A percentile compares a stretch with the other conserved stretches of the same genome.
Evolutionary conservation across 2,329 filamentous ascomycete species (phyloP).

Genomic region (Penicillium polonicum): DNA sequence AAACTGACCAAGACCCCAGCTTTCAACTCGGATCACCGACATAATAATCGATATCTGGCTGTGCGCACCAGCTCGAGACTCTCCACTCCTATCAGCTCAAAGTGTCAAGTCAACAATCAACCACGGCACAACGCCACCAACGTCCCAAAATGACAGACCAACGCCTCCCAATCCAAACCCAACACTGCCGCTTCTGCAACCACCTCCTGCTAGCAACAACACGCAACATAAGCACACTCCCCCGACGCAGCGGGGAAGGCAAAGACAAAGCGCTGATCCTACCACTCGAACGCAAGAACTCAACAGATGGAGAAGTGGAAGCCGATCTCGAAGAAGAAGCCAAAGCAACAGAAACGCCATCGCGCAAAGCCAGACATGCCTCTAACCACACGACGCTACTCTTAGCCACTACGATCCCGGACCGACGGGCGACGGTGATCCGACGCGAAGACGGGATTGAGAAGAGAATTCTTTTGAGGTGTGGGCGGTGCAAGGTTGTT

Average conservation of each 20-base stretch:
- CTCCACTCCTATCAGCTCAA: neutral
- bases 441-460: conserved; percentile 64
- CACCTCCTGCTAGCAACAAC: conserved; percentile 63
- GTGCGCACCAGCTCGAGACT: neutral
- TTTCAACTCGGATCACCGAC: neutral
- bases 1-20: neutral
- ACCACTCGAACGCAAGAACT: conserved; percentile 40
- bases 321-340: conserved; percentile 22
- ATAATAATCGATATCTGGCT: neutral
- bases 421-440: conserved; percentile 53
- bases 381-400: conserved; percentile 49
- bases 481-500: conserved; percentile 59
- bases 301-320: conserved; percentile 19
- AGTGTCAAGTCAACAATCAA: neutral
- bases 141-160: conserved; percentile 3
- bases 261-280: conserved; percentile 59
- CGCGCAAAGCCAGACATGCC: conserved; percentile 11
- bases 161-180: conserved; percentile 47
- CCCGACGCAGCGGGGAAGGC: conserved; percentile 50
- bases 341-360: conserved; percentile 13
- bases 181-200: conserved; percentile 64
- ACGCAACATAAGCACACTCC: conserved; percentile 52
- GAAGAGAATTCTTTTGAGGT: conserved; percentile 60
- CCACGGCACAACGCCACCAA: neutral
- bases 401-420: conserved; percentile 50